phyloP scores from a whole-genome alignment of 129 eudicot genomes.

The Lactuca saligna region DNA sequence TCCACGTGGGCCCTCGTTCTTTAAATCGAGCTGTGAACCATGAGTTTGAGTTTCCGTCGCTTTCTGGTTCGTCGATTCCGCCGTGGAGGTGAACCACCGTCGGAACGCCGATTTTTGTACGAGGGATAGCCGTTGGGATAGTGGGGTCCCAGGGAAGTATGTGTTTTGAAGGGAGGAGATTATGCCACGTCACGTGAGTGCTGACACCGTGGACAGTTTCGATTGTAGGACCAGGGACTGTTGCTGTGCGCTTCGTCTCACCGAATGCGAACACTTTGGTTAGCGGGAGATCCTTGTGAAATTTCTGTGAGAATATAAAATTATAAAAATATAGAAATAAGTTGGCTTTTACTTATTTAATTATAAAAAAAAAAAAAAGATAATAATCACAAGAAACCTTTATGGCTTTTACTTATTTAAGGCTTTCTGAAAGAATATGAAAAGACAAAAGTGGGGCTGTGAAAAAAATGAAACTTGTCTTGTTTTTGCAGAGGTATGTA shows the following conservation, averaged over 20 bases:
- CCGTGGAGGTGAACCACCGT: slow-evolving; percentile 97
- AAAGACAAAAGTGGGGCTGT: slow-evolving; percentile 31
- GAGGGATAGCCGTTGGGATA: slow-evolving; percentile 76
- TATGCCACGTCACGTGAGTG: slow-evolving; percentile 66
- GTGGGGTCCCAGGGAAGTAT: slow-evolving; percentile 91
- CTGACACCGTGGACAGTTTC: slow-evolving; percentile 74
- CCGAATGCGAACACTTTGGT: slow-evolving; percentile 87
- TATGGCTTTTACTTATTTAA: too few species aligned
- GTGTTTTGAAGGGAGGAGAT: slow-evolving; percentile 79
- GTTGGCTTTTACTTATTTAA: too few species aligned
- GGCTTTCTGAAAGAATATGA: background rate
- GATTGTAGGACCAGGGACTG: slow-evolving; percentile 93
- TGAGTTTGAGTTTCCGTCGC: slow-evolving; percentile 69
- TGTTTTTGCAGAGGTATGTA: slow-evolving; percentile 21
- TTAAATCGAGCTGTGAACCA: slow-evolving; percentile 74
- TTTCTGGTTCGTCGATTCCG: slow-evolving; percentile 72
- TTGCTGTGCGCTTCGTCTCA: slow-evolving; percentile 46
- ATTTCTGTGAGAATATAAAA: slow-evolving; percentile 53
- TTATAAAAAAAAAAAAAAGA: too few species aligned
- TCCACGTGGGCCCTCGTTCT: slow-evolving; percentile 69
- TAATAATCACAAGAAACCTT: slow-evolving; percentile 2
- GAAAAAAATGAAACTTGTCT: slow-evolving; percentile 21
- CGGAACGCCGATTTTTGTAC: slow-evolving; percentile 55
- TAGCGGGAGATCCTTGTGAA: slow-evolving; percentile 79
- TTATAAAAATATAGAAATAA: too few species aligned